Evolutionary conservation across 2,329 filamentous ascomycete genomes (phyloP).

Genomic region (Calonectria henricotiae): DNA sequence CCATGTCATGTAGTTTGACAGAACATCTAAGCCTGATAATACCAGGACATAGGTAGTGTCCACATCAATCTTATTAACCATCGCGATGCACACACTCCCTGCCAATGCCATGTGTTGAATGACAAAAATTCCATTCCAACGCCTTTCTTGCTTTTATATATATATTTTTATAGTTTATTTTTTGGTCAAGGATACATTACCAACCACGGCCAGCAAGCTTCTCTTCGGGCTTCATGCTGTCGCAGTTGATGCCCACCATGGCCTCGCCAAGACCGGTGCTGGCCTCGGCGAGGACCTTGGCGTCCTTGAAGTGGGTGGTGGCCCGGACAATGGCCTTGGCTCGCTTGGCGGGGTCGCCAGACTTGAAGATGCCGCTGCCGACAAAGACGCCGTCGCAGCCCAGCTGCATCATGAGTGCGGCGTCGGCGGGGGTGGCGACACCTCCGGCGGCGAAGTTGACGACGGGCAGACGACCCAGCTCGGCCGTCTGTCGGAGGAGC

Average conservation of each 20-base stretch:
- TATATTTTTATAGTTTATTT: background rate
- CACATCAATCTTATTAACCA: conserved; percentile 19
- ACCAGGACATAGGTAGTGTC: conserved; percentile 13
- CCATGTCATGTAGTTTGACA: conserved; percentile 10
- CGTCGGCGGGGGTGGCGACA: conserved; percentile 98
- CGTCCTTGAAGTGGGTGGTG: conserved; percentile 90
- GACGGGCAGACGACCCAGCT: conserved; percentile 90
- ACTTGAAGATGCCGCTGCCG: conserved; percentile 97
- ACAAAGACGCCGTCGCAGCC: conserved; percentile 99
- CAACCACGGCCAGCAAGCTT: conserved; percentile 90
- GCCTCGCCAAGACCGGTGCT: conserved; percentile 94
- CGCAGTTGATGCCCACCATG: conserved; percentile 96
- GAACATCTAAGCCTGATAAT: conserved; percentile 5
- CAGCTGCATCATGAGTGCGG: conserved; percentile 97
- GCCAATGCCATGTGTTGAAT: conserved; percentile 4
- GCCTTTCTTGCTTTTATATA: conserved; percentile 5
- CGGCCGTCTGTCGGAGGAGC: conserved; percentile 88
- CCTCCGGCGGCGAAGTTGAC: conserved; percentile 99
- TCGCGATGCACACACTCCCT: background rate
- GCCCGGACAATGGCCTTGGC: conserved; percentile 96
- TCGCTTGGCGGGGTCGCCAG: conserved; percentile 88
- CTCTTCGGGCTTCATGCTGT: conserved; percentile 82
- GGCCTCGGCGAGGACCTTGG: conserved; percentile 88
- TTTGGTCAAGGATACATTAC: conserved; percentile 66
- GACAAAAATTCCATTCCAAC: conserved; percentile 16